Conservation (phyloP, 73 alveolate species). For the Paramecium primaurelia region DNA sequence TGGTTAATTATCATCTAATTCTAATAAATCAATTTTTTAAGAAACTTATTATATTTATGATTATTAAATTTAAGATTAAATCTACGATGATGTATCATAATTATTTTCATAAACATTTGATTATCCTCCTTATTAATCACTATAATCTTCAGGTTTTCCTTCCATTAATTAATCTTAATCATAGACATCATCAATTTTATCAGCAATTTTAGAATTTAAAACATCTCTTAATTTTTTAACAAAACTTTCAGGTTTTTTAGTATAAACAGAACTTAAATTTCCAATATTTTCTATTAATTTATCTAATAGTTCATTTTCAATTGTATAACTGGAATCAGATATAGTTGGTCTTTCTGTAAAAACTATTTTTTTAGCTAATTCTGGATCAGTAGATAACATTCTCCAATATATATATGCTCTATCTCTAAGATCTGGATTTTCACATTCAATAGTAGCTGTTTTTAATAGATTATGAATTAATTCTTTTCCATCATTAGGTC, state of each 20-base stretch:
- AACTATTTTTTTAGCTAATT: slow-evolving; percentile 87
- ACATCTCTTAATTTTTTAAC: slow-evolving; percentile 89
- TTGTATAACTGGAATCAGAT: slow-evolving; percentile 89
- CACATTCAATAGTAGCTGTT: slow-evolving; percentile 88
- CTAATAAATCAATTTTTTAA: slow-evolving; percentile 23
- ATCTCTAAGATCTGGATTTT: slow-evolving; percentile 98
- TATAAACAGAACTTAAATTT: slow-evolving; percentile 90
- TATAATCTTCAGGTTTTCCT: not conserved
- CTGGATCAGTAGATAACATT: slow-evolving; percentile 90
- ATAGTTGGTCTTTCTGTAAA: slow-evolving; percentile 96
- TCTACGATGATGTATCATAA: not conserved
- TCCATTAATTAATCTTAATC: not conserved
- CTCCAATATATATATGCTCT: slow-evolving; percentile 98
- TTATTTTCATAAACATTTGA: not conserved
- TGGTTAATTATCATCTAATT: not conserved
- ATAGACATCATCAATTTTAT: slow-evolving; percentile 75
- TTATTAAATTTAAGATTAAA: not conserved
- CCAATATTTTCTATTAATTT: slow-evolving; percentile 89
- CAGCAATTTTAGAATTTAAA: slow-evolving; percentile 75
- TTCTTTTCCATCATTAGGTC: slow-evolving; percentile 80
- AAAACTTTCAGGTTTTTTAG: slow-evolving; percentile 95
- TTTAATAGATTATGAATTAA: slow-evolving; percentile 74
- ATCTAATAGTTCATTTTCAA: slow-evolving; percentile 87
- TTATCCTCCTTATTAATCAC: slow-evolving; percentile 12
- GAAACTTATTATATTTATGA: not conserved